Evolutionary conservation across 148 eudicot genomes (phyloP), one percentile per base, ranked within the genome.

Genomic region (Vaccinium corymbosum): DNA sequence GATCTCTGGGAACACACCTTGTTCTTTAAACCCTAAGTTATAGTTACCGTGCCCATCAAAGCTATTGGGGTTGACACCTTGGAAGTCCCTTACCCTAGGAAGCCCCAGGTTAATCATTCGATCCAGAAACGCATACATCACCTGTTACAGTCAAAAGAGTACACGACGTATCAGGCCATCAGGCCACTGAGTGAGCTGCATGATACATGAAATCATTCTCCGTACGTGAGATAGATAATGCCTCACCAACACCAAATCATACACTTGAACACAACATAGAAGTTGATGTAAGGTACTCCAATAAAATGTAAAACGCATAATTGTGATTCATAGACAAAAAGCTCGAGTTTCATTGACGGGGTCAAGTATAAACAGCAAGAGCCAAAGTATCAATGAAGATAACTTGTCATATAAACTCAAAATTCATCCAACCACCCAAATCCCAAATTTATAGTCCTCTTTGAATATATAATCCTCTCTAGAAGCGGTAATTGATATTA

Each of bases 21-120:
- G 99, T 77, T 97, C 99, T 22, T 83, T 82, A 68, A 97, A 88
- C 11, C 99, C 99, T 3, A 97, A 32, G 90, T 97, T 97, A 87
- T 91, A 97, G 85, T 97, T 97, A 7, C 99, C 99, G 50, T 94
- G 91, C 84, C 99, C 99, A 78, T 97, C 99, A 59, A 97, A 97
- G 87, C 98, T 93, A 81, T 94, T 97, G 6, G 97, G 90, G 88
- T 91, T 97, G 29, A 93, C 96, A 51, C 99, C 99, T 86, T 93
- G 99, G 87, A 97, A 94, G 80, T 97, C 99, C 83, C 98, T 90
- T 64, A 90, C 88, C 68, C 99, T 92, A 78, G 99, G 99, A 85
- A 97, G 94, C 71, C 97, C 99, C 88, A 94, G 76, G 86, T 97
- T 97, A 77, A 97, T 92, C 27, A 97, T 95, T 73, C 98, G 94